Base-by-base conservation (phyloP, 1,284 basidiomycete species). In the Amylostereum areolatum region DNA sequence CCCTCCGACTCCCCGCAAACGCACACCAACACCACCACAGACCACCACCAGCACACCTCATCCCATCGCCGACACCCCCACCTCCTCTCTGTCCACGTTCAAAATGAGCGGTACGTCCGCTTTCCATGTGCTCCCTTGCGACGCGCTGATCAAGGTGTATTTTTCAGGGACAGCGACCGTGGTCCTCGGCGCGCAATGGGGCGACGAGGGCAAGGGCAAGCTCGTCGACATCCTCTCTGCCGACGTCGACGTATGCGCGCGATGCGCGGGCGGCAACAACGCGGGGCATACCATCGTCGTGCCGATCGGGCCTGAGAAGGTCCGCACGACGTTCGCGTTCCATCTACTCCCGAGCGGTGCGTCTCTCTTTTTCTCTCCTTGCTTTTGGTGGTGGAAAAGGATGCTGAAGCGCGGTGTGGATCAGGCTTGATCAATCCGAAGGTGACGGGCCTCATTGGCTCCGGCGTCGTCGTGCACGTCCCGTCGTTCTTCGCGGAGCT, bases 221-320 rank as follows among this genome's bases (percentile, higher is more conserved):
- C 83, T 97, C 53, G 93, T 95, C 54, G 92, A 99, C 68, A 87
- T 97, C 64, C 77, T 97, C 58, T 80, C 92, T 43, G 89, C 86
- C 24, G 82, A 96, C 48, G 81, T 84, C 59, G 96, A 99, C 66
- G 71, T 99, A 63, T 98, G 95, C 63, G 96, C 95, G 33, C 83
- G 96, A 43, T 98, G 94, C 67, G 96, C 96, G 5, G 96, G 96
- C 29, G 97, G 96, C 18, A 98, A 98, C 75, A 99, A 99, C 66
- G 96, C 96, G 39, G 97, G 96, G 5, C 96, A 99, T 70, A 99
- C 97, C 32, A 97, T 99, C 66, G 89, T 99, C 56, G 92, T 88
- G 35, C 85, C 89, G 43, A 74, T 79, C 57, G 83, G 71, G 50
- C 78, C 75, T 61, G 83, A 80, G 65, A 83, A 73, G 51, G 67